Percentiles rank a stretch among this genome's conserved stretches.
Conservation (phyloP, 1,139 yeast genomes). For the Candida dubliniensis region DNA sequence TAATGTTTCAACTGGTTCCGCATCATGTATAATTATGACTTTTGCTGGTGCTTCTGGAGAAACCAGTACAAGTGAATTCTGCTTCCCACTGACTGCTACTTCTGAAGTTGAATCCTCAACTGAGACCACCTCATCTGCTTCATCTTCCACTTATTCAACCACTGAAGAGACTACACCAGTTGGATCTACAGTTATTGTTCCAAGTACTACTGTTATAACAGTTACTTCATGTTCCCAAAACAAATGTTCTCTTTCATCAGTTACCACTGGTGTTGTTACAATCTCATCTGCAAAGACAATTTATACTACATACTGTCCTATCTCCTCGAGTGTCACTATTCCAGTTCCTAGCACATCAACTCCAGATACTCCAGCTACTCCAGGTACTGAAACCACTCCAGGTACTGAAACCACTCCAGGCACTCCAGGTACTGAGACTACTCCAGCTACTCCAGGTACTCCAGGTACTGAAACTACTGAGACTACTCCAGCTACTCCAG, state of each 20-base stretch:
- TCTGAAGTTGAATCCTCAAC: neutral
- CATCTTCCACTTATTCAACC: neutral
- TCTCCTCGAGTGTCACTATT: conserved; percentile 18
- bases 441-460: no score
- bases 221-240: conserved; percentile 23
- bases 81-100: neutral
- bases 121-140: neutral
- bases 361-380: conserved; percentile 1
- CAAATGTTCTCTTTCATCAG: conserved; percentile 28
- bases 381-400: no score
- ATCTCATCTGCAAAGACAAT: conserved; percentile 24
- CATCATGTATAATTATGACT: no score
- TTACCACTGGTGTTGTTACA: conserved; percentile 40
- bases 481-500: conserved; percentile 5
- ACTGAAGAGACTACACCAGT: no score
- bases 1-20: no score
- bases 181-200: no score
- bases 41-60: no score
- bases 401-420: no score
- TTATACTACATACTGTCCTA: conserved; percentile 24
- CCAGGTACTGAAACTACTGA: conserved; percentile 10
- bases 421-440: no score
- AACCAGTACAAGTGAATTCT: no score
- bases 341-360: conserved; percentile 16
- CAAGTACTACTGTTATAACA: conserved; percentile 11